Percentiles rank a stretch among this genome's conserved stretches.
These are phyloP conservation scores for Stereocaulon alpinum DNA, from an alignment of 495 filamentous ascomycete genomes.

Conservation along the genomic window DNA sequence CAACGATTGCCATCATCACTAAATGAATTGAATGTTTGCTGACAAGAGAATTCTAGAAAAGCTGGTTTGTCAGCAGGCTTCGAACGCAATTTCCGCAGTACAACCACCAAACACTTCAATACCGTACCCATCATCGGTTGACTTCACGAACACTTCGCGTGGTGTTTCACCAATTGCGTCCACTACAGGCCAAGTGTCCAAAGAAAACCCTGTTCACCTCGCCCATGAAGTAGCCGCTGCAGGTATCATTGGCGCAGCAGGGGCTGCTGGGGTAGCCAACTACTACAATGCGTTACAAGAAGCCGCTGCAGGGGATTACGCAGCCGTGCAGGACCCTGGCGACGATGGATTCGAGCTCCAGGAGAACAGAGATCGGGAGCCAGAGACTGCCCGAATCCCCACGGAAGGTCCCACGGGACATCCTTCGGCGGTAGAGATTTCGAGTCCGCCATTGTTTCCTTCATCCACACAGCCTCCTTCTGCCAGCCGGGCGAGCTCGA, in stretches of 20 bases:
- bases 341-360: background rate
- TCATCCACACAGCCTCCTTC: background rate
- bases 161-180: background rate
- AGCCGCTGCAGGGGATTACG: background rate
- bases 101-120: background rate
- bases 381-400: background rate
- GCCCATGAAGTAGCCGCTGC: background rate
- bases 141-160: background rate
- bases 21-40: background rate
- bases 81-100: background rate
- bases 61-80: background rate
- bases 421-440: background rate
- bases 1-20: too few relatives aligned
- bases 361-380: background rate
- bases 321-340: background rate
- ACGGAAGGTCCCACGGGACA: background rate
- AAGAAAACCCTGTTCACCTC: background rate
- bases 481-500: background rate
- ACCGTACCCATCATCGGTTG: background rate
- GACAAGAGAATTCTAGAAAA: background rate
- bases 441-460: background rate
- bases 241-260: background rate
- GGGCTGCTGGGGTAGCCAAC: background rate
- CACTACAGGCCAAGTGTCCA: background rate
- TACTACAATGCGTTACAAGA: background rate